phyloP scores from a whole-genome alignment of 768 basidiomycete species.

The Boletus insuetus region DNA sequence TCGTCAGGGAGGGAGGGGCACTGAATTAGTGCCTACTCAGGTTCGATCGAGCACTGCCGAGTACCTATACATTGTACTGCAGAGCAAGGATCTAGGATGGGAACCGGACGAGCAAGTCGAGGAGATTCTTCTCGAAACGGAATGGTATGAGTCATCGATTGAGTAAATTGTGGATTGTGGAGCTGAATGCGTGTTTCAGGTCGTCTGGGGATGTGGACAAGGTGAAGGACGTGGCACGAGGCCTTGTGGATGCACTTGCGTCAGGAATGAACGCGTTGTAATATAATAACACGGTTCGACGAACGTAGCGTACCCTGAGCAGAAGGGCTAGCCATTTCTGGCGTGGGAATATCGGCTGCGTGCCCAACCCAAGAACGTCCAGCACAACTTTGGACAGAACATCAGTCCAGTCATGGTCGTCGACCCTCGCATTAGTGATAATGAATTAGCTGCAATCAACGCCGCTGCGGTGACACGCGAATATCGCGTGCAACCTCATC shows the following conservation, averaged over 20 bases:
- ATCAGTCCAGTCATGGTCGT: slow-evolving; percentile 31
- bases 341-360: slow-evolving; percentile 24
- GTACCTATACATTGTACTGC: slow-evolving; percentile 73
- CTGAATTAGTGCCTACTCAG: slow-evolving; percentile 37
- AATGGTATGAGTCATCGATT: slow-evolving; percentile 55
- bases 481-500: slow-evolving; percentile 85
- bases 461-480: slow-evolving; percentile 87
- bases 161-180: slow-evolving; percentile 13
- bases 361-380: slow-evolving; percentile 6
- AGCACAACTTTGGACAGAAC: slow-evolving; percentile 6
- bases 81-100: slow-evolving; percentile 61
- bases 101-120: slow-evolving; percentile 64
- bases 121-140: slow-evolving; percentile 72
- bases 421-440: slow-evolving; percentile 65
- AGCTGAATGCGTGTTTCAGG: slow-evolving; percentile 41
- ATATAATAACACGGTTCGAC: neutral
- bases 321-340: neutral
- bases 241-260: slow-evolving; percentile 39
- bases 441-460: slow-evolving; percentile 75
- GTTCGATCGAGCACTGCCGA: slow-evolving; percentile 81
- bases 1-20: slow-evolving; percentile 6
- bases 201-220: slow-evolving; percentile 40
- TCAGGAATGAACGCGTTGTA: slow-evolving; percentile 29
- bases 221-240: slow-evolving; percentile 41
- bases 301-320: neutral